Evolutionary conservation across 1,284 basidiomycete species (phyloP), one percentile per base, ranked within the genome.

Genomic region (Bjerkandera adusta): DNA sequence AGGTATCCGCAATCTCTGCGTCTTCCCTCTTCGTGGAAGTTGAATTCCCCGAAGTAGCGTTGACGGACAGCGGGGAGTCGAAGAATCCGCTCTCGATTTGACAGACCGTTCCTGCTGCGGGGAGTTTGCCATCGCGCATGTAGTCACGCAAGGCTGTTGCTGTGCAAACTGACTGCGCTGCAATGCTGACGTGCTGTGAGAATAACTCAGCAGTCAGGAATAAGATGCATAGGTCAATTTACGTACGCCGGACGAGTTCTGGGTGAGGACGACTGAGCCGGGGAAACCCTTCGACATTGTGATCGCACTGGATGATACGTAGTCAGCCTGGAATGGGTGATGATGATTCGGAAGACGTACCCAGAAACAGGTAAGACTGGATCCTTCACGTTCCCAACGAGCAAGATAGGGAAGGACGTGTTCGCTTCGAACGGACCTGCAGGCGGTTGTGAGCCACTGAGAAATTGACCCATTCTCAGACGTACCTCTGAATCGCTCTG

Each of bases 351-450:
- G 10, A n/a, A 33, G 18, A 53, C 52, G 33, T n/a, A n/a, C n/a
- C n/a, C 40, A 3, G 18, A 13, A 7, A 53, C 6, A 7, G 52
- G 52, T 16, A 49, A 51, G 11, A 53, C 48, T 18, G 52, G 52
- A 46, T 53, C 52, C 13, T 45, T 45, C 6, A 46, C 48, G 43
- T 53, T 53, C n/a, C 52, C 52, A 13, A 53, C 43, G 32, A 53
- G 15, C 4, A 53, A 22, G 12, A 53, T 39, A 11, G 52, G 52
- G 27, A 7, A 48, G 11, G 40, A 45, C 2, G 45, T 53, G 36
- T 50, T 45, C 8, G 36, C 46, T n/a, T 35, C 34, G 29, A 51
- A 48, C 3, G 50, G 47, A 3, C 46, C 49, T 43, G 20, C 30
- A 44, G n/a, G 11, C 20, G n/a, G n/a, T n/a, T n/a, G n/a, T n/a